Base-by-base conservation (phyloP, 306 rosid species). In the Inga leiocalycina region DNA sequence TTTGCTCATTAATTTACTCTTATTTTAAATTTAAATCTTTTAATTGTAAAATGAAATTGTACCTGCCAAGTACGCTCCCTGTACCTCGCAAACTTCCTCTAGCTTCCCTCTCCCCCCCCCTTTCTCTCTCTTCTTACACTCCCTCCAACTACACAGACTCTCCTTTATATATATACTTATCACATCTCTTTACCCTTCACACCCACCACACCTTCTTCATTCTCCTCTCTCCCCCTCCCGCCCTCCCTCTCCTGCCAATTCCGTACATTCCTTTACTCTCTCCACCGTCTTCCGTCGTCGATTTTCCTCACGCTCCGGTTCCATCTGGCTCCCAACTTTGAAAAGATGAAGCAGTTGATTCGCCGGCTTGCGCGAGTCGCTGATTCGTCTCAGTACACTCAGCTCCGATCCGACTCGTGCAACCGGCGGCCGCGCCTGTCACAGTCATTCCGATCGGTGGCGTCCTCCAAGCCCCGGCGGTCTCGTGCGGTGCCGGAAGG, bases 291-390 rank as follows among this genome's bases (percentile, higher is more conserved):
- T 15, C 20, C 6, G 19, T 2, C 6, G 56, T 49, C 2, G 7
- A 49, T 49, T 49, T 49, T 49, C 56, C 56, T 49, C 56, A 15
- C 19, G 5, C 56, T 3, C 19, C 56, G 56, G 6, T 49, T 14
- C 69, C 20, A 32, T 1, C 64, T 79, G 20, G 41, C 39, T 69
- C 76, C 30, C 0, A 22, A 41, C 68, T 27, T 62, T 5, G 92
- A 10, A 6, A 95, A 20, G 15, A 72, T 96, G 99, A 96, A 89
- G 89, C 94, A 94, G 65, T 76, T 96, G 69, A 92, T 96, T 78
- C 91, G 98, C 76, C 84, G 93, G 0, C 87, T 95, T 43, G 94
- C 98, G 3, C 89, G 94, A 20, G 98, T 95, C n/a, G 94, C 99
- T 59, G 97, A 96, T 88, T 93, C 98, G 1, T 94, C 98, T 0